Conservation (phyloP, 768 basidiomycete species). For the Dictyophora rubrovolvata region DNA sequence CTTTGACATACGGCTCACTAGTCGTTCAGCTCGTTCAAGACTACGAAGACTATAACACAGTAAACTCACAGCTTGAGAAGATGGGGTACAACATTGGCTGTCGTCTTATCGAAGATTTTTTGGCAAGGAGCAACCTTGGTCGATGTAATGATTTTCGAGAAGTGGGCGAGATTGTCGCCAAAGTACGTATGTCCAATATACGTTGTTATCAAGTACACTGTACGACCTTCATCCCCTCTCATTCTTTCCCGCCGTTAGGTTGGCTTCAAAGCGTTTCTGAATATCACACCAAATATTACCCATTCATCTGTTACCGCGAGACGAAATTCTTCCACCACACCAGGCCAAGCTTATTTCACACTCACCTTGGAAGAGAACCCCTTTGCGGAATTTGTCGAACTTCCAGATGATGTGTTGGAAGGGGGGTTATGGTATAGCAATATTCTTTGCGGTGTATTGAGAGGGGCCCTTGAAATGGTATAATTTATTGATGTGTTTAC, state of each 20-base stretch:
- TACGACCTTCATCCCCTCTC: not conserved
- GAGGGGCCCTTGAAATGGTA: conserved; percentile 96
- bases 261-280: conserved; percentile 95
- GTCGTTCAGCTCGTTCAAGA: conserved; percentile 98
- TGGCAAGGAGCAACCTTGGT: conserved; percentile 87
- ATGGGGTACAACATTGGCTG: conserved; percentile 99
- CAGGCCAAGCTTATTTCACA: conserved; percentile 38
- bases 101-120: conserved; percentile 91
- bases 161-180: conserved; percentile 90
- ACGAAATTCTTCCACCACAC: conserved; percentile 29
- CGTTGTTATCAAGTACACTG: too few species aligned
- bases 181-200: conserved; percentile 41
- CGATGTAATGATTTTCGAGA: conserved; percentile 89
- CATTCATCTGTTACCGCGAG: conserved; percentile 47
- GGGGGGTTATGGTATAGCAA: conserved; percentile 97
- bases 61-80: conserved; percentile 94
- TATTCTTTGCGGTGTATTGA: conserved; percentile 85
- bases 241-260: conserved; percentile 42
- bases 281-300: conserved; percentile 75
- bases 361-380: conserved; percentile 94
- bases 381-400: conserved; percentile 90
- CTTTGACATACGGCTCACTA: conserved; percentile 92
- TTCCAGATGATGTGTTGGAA: conserved; percentile 87
- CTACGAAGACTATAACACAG: conserved; percentile 94
- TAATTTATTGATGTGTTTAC: conserved; percentile 15